A percentile compares a stretch with the other conserved stretches of the same genome.
Evolutionary conservation across 1,139 yeast genomes (phyloP).

Genomic region (Yamadazyma buinensis): DNA sequence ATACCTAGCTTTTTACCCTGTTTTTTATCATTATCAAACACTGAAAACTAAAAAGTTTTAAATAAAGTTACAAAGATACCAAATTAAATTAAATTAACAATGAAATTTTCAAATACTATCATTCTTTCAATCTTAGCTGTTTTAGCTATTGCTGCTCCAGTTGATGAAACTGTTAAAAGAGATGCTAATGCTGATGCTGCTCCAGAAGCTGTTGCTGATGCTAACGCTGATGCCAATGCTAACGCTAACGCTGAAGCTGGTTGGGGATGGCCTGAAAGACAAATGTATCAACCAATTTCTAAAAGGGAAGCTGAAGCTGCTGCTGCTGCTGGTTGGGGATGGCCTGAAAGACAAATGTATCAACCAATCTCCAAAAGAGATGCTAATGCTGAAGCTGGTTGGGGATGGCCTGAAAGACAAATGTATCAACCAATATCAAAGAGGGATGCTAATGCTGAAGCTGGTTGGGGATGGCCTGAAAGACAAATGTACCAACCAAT

Average conservation of each 20-base stretch:
- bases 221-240: slow-evolving; percentile 5
- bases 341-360: slow-evolving; percentile 9
- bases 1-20: background rate
- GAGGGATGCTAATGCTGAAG: slow-evolving; percentile 7
- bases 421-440: slow-evolving; percentile 11
- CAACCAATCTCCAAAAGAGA: slow-evolving; percentile 12
- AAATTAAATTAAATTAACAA: slow-evolving; percentile 2
- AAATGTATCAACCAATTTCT: slow-evolving; percentile 12
- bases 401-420: slow-evolving; percentile 9
- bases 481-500: slow-evolving; percentile 12
- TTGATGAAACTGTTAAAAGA: slow-evolving; percentile 9
- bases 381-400: slow-evolving; percentile 5
- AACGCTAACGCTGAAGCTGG: too few species aligned
- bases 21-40: background rate
- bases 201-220: slow-evolving; percentile 7
- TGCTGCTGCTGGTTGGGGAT: slow-evolving; percentile 6
- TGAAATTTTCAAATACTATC: slow-evolving; percentile 13
- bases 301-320: slow-evolving; percentile 7
- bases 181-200: slow-evolving; percentile 8
- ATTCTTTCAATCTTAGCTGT: slow-evolving; percentile 11
- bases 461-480: slow-evolving; percentile 6
- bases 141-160: slow-evolving; percentile 12
- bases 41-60: too few species aligned
- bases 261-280: slow-evolving; percentile 8
- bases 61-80: too few species aligned